Base-by-base conservation (phyloP, 2,329 filamentous ascomycete species). In the Monosporascus sp. region DNA sequence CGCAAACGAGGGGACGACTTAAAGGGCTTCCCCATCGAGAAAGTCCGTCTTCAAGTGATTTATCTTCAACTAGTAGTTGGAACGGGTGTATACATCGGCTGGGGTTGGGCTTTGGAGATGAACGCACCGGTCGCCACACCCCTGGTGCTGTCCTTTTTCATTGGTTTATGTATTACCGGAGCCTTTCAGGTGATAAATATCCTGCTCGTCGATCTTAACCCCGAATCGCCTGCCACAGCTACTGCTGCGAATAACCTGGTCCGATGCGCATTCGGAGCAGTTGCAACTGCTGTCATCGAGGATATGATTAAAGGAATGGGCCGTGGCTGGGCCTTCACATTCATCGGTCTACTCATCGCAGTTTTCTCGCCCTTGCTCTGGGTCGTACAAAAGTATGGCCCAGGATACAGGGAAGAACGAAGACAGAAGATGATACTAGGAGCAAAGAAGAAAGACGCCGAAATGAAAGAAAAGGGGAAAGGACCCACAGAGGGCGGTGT, bases 231-330 rank as follows among this genome's bases (percentile, higher is more conserved):
- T 0, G 82, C 83, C 0, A 86, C 83, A 0, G 82, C 81, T 0
- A 83, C 83, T 2, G 84, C 84, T 0, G 81, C 84, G 0, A 85
- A 84, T 57, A 87, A 87, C 56, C 69, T 88, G 3, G 76, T 82
- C 5, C 71, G 84, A n/a, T 87, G 84, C 63, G 67, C 83, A 19
- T 69, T 83, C 43, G 84, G 82, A 24, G 85, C 85, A 0, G 77
- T 72, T 1, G 79, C 78, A 3, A 84, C 82, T 22, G 82, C 81
- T 0, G 73, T 84, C 8, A 81, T 88, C 40, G 76, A 84, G 50
- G 71, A 76, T 50, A 82, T 87, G 75, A 76, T 87, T 27, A 57
- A 69, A 7, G 70, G 67, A 0, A 77, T 86, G 70, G 84, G 84
- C 4, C 66, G 76, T 27, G 84, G 83, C 0, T 86, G 83, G 82